Base-by-base conservation (phyloP, 176 grass and related monocot species). In the Lolium multiflorum region DNA sequence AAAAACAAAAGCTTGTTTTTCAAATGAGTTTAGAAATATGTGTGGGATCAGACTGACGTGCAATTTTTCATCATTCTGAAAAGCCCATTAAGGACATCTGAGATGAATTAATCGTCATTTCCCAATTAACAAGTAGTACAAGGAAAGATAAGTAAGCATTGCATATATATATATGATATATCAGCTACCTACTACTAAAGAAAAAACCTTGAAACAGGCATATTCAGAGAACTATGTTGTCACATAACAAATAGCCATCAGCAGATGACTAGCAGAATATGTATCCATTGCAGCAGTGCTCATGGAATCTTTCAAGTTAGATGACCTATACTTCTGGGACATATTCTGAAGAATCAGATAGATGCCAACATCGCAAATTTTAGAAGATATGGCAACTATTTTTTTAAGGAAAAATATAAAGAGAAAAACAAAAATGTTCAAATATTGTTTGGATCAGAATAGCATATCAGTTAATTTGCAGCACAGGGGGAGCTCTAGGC, bases 41-140 rank as follows among this genome's bases (percentile, higher is more conserved):
- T 4, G 1, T 87, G 85, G 70, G 81, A 85, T 88, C 85, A 88
- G 89, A 88, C 89, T 91, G 89, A 91, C 90, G 86, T 91, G 90
- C 90, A 88, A 91, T 55, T 85, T 91, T 52, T 88, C 89, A 85
- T 71, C 89, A 81, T 84, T 78, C 74, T 64, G 4, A 18, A 31
- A 76, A 31, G 25, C 2, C 73, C 49, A 17, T 54, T 54, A 54
- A 76, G 73, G 73, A 54, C 73, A 76, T 76, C 49, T 76, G 48
- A 18, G 73, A 35, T 20, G 73, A 18, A 76, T 54, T 18, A 18
- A 20, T 55, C 74, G 28, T 76, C 74, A 76, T 76, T 81, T 88
- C 77, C 82, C 86, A 38, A 9, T 63, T n/a, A 5, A 46, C 8
- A 24, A 15, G 72, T 28, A 11, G 41, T 47, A 47, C 1, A 49